phyloP scores from a whole-genome alignment of 1,284 basidiomycete species.

The Cryptococcus deneoformans region DNA sequence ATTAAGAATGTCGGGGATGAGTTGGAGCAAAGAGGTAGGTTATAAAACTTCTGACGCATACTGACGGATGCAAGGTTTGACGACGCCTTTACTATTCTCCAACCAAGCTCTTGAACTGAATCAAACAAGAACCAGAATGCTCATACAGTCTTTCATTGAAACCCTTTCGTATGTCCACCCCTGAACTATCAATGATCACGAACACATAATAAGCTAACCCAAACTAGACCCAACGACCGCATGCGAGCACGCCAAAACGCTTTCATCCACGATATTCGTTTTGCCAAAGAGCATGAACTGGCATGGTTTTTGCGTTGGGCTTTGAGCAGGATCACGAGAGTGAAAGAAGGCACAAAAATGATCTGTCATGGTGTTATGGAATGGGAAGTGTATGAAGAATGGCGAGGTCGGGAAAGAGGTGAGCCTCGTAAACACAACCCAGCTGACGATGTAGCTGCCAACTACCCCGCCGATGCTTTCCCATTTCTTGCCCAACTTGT shows the following conservation, averaged over 20 bases:
- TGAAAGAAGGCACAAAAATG: conserved; percentile 47
- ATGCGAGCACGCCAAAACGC: background rate
- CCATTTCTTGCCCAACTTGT: conserved; percentile 53
- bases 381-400: conserved; percentile 73
- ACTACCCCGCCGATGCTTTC: conserved; percentile 69
- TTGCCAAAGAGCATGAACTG: conserved; percentile 78
- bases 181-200: no score
- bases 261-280: conserved; percentile 73
- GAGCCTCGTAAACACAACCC: conserved; percentile 2
- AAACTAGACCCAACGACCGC: no score
- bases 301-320: conserved; percentile 88
- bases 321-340: conserved; percentile 67
- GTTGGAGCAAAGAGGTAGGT: conserved; percentile 57
- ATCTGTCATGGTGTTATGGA: conserved; percentile 38
- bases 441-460: conserved; percentile 53
- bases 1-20: conserved; percentile 68
- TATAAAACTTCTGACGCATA: no score
- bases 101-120: conserved; percentile 79
- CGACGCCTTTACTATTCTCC: conserved; percentile 85
- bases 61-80: conserved; percentile 53
- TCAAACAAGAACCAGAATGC: conserved; percentile 63
- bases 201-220: no score
- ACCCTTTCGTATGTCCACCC: conserved; percentile 34
- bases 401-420: conserved; percentile 74
- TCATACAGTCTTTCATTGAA: conserved; percentile 69